Evolutionary conservation across 306 rosid species (phyloP), one percentile per base, ranked within the genome.

Genomic region (Corylus heterophylla): DNA sequence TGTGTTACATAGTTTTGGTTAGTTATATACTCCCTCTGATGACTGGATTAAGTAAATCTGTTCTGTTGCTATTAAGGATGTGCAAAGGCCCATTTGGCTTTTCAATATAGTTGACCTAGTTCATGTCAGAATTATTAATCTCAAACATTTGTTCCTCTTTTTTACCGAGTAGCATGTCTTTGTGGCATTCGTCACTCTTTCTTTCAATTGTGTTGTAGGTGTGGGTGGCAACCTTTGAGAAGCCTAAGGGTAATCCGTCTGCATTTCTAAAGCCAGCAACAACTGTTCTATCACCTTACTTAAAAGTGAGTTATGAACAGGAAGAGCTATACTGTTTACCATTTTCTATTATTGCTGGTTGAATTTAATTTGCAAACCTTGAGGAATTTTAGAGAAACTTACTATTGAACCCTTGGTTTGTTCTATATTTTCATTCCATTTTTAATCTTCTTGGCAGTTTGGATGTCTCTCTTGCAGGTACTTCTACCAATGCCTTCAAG

Each of bases 381-480:
- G 27, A 73, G 31, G 20, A 31, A 14, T 16, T 73, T 12, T 29
- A 31, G 44, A 10, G 35, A 69, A 74, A 35, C 66, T 51, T 62
- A 62, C 14, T 3, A 17, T 64, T 49, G 64, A 50, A 7, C 79
- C 44, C 14, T 37, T 37, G 55, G 18, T 55, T 25, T 17, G 66
- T 51, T 39, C 27, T 10, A 25, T 49, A 54, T 62, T 48, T 74
- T 48, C 37, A 20, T 74, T 42, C 71, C 44, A 39, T 83, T 85
- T 48, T 71, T 78, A 45, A 69, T 64, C 54, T 80, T 69, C 81
- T 78, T 79, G 83, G 89, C 90, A 94, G 97, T 94, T 94, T 81
- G 98, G 98, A 74, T 94, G 96, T 84, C 92, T 94, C 54, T 94
- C 98, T 79, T 89, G 97, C 61, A 88, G 97, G 82, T 91, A 92